A percentile compares a stretch with the other conserved stretches of the same genome.
These are phyloP conservation scores for Tothia fuscella DNA, from an alignment of 2,329 filamentous ascomycete species.

Conservation along the genomic window DNA sequence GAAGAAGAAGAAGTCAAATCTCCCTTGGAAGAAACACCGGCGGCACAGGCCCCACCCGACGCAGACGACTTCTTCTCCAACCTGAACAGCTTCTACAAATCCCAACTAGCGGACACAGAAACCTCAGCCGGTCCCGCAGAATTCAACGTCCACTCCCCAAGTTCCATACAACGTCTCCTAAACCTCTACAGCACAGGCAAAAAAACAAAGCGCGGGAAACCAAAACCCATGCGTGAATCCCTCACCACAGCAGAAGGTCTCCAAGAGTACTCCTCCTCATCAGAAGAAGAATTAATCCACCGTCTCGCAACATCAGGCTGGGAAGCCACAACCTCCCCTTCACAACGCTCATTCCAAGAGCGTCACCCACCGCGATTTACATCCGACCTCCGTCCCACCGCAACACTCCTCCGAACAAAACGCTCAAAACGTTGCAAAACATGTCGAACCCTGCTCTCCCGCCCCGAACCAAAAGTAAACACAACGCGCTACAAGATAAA, in stretches of 20 bases:
- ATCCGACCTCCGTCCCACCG: slow-evolving; percentile 66
- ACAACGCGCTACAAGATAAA: slow-evolving; percentile 88
- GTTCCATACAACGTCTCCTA: slow-evolving; percentile 79
- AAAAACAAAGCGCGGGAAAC: slow-evolving; percentile 51
- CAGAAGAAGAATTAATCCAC: slow-evolving; percentile 47
- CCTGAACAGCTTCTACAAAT: slow-evolving; percentile 69
- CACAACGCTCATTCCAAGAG: slow-evolving; percentile 40
- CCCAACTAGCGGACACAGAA: slow-evolving; percentile 56
- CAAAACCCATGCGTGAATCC: slow-evolving; percentile 71
- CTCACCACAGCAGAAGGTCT: slow-evolving; percentile 59
- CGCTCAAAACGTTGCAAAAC: slow-evolving; percentile 85
- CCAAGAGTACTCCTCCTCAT: slow-evolving; percentile 45
- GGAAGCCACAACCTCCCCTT: slow-evolving; percentile 46
- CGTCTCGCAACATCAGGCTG: slow-evolving; percentile 48
- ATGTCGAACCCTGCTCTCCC: slow-evolving; percentile 89
- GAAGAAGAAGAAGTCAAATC: background rate
- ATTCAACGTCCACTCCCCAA: slow-evolving; percentile 57
- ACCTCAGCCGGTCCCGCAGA: slow-evolving; percentile 17
- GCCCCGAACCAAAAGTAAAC: slow-evolving; percentile 81
- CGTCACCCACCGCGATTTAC: slow-evolving; percentile 47
- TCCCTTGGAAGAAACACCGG: background rate
- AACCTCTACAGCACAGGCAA: slow-evolving; percentile 55
- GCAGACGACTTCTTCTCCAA: slow-evolving; percentile 37
- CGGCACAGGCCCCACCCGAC: background rate
- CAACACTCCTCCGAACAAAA: slow-evolving; percentile 77